phyloP scores from a whole-genome alignment of 331 rosid species.

The Dryas integrifolia region DNA sequence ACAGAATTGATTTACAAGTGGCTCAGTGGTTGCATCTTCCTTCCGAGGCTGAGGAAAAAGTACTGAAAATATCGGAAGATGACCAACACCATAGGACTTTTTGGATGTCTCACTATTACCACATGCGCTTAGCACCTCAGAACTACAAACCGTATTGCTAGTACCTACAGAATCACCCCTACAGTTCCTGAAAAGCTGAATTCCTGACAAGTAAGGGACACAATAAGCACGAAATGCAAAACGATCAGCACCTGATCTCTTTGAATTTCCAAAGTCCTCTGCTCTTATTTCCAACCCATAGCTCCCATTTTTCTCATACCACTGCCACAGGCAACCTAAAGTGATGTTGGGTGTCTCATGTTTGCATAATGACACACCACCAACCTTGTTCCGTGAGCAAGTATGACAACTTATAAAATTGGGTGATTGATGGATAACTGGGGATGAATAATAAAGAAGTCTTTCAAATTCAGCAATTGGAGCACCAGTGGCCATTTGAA shows the following conservation, averaged over 20 bases:
- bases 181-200: slow-evolving; percentile 58
- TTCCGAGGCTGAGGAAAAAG: slow-evolving; percentile 43
- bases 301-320: slow-evolving; percentile 84
- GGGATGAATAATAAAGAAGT: slow-evolving; percentile 61
- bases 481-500: slow-evolving; percentile 50
- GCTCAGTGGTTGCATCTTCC: slow-evolving; percentile 27
- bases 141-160: slow-evolving; percentile 13
- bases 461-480: slow-evolving; percentile 78
- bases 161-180: slow-evolving; percentile 19
- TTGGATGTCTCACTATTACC: slow-evolving; percentile 28
- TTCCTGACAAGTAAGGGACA: slow-evolving; percentile 73
- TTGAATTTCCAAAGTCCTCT: slow-evolving; percentile 40
- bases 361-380: slow-evolving; percentile 43
- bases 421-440: slow-evolving; percentile 47
- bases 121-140: slow-evolving; percentile 34
- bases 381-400: slow-evolving; percentile 39
- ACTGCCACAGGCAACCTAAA: slow-evolving; percentile 69
- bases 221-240: slow-evolving; percentile 60
- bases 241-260: slow-evolving; percentile 36
- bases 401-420: slow-evolving; percentile 33
- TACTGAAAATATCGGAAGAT: slow-evolving; percentile 42
- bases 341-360: slow-evolving; percentile 57
- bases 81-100: slow-evolving; percentile 33
- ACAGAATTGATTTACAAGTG: slow-evolving; percentile 19
- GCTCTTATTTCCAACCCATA: slow-evolving; percentile 77